Evolutionary conservation across 2,329 filamentous ascomycete genomes (phyloP), one percentile per base, ranked within the genome.

Genomic region (Pseudogymnoascus sp.): DNA sequence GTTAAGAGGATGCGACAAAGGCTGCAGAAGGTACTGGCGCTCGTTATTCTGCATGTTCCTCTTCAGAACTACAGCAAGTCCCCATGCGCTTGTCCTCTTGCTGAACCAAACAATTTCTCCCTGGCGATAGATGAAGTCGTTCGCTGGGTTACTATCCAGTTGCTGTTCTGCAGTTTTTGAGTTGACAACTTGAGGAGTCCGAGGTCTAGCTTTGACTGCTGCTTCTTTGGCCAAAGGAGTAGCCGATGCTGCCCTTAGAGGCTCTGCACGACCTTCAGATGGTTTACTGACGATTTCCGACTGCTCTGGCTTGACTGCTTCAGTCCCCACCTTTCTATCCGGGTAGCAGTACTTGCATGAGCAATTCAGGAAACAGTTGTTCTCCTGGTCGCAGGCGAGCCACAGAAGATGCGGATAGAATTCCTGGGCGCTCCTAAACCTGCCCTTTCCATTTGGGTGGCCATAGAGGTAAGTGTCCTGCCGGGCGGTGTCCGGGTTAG

Each of bases 391-490:
- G 17, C 78, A 80, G 55, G 73, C 74, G 1, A 86, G 77, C 81
- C 83, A 84, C 1, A 84, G 70, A 2, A 85, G 72, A 69, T 86
- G 83, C 2, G 81, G 81, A 72, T 84, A 83, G 74, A 85, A 85
- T 65, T 85, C 83, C 60, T 77, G 78, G 0, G 83, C 82, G 67
- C 81, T 85, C 61, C 83, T 73, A 69, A 80, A 86, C 58, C 82
- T 77, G 72, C 84, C 84, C 70, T 78, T 80, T 13, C 82, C 83
- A 51, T 77, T 73, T 2, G 82, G 83, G 68, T 85, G 82, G 17
- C 83, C 83, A 69, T 85, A 85, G 5, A 86, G 75, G 66, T 85
- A 85, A 33, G 81, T 81, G 68, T 86, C 83, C 66, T 83, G 80
- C 61, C 82, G 74, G 68, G 83, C 80, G 64, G 79, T 80, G 9